Evolutionary conservation across 768 basidiomycete species (phyloP).

Genomic region (Suillus subluteus): DNA sequence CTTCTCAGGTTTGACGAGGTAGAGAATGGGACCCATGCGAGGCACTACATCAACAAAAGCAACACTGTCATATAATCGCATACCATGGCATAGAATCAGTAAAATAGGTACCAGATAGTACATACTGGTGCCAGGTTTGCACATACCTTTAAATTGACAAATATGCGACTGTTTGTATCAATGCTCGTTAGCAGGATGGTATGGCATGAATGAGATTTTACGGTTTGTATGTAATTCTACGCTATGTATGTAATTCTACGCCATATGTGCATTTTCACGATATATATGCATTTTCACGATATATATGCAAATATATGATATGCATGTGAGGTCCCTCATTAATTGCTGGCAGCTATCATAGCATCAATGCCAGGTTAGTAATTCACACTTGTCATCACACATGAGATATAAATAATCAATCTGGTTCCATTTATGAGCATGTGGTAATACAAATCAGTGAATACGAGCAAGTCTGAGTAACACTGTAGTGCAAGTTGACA

Average conservation of each 20-base stretch:
- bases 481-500: not conserved
- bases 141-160: not conserved
- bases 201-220: not conserved
- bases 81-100: too few species aligned
- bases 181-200: not conserved
- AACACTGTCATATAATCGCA: too few species aligned
- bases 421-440: not conserved
- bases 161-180: not conserved
- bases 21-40: too few species aligned
- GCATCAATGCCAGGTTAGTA: not conserved
- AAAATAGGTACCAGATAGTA: not conserved
- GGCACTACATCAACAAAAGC: too few species aligned
- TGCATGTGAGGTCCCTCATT: not conserved
- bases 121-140: not conserved
- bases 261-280: not conserved
- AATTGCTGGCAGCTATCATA: not conserved
- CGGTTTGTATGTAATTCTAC: not conserved
- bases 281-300: too few species aligned
- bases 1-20: constrained; percentile 75
- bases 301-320: too few species aligned
- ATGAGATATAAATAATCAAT: not conserved
- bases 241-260: not conserved
- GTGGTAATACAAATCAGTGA: not conserved
- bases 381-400: not conserved
- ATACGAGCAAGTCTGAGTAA: not conserved